Base-by-base conservation (phyloP, 2,329 filamentous ascomycete species). In the Phialophora expanda region DNA sequence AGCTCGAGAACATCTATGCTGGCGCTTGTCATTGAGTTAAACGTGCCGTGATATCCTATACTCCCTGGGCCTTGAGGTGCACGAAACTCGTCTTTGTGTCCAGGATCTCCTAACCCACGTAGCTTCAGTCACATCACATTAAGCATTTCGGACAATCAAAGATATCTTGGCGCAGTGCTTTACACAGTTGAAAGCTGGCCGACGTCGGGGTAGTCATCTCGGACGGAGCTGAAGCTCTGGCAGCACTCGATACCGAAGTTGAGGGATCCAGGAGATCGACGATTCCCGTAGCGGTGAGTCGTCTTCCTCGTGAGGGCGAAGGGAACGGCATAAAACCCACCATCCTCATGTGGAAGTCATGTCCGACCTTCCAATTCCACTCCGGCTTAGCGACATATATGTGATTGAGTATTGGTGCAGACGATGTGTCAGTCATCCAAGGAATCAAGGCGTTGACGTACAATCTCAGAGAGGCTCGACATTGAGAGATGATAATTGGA, bases 371-470 rank as follows among this genome's bases (percentile, higher is more conserved):
- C 51, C 51, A 56, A 62, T 62, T 56, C 32, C 51, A 46, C 34
- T 34, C 17, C 32, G 24, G 24, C 34, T 9, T 7, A 51, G 41
- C 56, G 26, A n/a, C 44, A 54, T 24, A n/a, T 54, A 44, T 67
- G 65, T 51, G 64, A 58, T 61, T 64, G 65, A 64, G 61, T 54
- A 61, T 61, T 67, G 65, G 34, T 46, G 32, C 57, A 41, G n/a
- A 46, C 26, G 51, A 41, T 28, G 44, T 56, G 56, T 53, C 64
- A 66, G 44, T 58, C 24, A 50, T 53, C 61, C 56, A 56, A 60
- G 28, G 41, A 44, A 61, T 50, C 38, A 57, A 20, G 56, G 22
- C 20, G 46, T 51, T 54, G 62, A 30, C 38, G 50, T 44, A 56
- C 54, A 57, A 56, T 51, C 53, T 34, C 32, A 61, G 26, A 61